Base-by-base conservation (phyloP, 192 early-diverging fungal species). In the Mortierella antarctica region DNA sequence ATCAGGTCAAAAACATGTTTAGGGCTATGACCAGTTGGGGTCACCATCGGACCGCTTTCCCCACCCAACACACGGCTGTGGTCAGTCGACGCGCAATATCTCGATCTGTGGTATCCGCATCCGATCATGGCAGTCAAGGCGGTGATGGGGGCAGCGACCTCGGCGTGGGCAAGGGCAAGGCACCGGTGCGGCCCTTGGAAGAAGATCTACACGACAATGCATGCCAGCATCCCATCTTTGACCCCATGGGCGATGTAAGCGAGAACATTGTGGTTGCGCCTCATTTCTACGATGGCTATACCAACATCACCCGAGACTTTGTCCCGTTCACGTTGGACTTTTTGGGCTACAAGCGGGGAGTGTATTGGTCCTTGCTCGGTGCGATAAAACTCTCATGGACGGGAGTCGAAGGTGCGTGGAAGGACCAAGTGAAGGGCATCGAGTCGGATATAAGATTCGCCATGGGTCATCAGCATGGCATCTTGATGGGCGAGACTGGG, bases 1-100 rank as follows among this genome's bases (percentile, higher is more conserved):
- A 90, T 56, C 84, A 82, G 63, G 71, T 89, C 21, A 75, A 78
- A 50, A 85, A 86, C 11, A 71, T 90, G 49, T 84, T 88, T 8
- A 64, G 85, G 15, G 62, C 88, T 1, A 74, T 85, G 23, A 79
- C 83, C 49, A 77, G 77, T 0, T 88, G 88, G 88, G 62, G 31
- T 31, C 56, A 49, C 57, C 62, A 44, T 13, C 68, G 4, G 67
- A 46, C 76, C 65, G 44, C 82, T 71, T 55, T 85, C 80, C n/a
- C 61, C 79, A 51, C 73, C 21, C 45, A 84, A 66, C 39, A 83
- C 66, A 59, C 69, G 4, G 15, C 57, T 41, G 13, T 63, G 2
- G 51, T 31, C 44, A 31, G 58, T 12, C 55, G 62, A 41, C 62
- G 56, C 18, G 50, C 61, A 9, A 44, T 18, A 18, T 23, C 58